Evolutionary conservation across 1,284 basidiomycete genomes (phyloP).

Genomic region (Mycena citricolor): DNA sequence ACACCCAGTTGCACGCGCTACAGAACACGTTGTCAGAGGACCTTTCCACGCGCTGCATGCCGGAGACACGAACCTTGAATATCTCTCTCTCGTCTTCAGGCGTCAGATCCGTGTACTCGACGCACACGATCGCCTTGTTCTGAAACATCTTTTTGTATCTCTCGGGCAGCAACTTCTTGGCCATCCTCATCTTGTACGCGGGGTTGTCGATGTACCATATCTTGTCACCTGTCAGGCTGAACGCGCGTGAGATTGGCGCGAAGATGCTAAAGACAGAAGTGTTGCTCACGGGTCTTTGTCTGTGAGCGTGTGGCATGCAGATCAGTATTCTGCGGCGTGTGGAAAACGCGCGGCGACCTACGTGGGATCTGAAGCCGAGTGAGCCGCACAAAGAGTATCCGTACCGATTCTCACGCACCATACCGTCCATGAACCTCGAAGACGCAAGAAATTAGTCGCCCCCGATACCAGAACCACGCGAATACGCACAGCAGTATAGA

Average conservation of each 20-base stretch:
- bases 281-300: constrained; percentile 56
- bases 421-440: constrained; percentile 68
- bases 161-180: constrained; percentile 44
- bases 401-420: constrained; percentile 44
- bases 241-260: background rate
- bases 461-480: constrained; percentile 2
- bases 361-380: constrained; percentile 46
- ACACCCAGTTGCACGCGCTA: constrained; percentile 77
- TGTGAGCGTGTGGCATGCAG: constrained; percentile 16
- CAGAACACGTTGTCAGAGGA: constrained; percentile 1
- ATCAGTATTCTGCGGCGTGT: constrained; percentile 14
- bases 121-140: constrained; percentile 70
- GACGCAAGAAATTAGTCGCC: background rate
- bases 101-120: constrained; percentile 65
- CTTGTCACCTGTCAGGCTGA: constrained; percentile 46
- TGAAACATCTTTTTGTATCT: constrained; percentile 53
- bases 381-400: constrained; percentile 5
- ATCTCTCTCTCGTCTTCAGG: constrained; percentile 68
- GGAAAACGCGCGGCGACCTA: constrained; percentile 32
- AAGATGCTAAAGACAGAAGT: background rate
- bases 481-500: constrained; percentile 49
- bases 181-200: constrained; percentile 15
- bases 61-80: constrained; percentile 55
- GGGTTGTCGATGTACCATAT: constrained; percentile 50
- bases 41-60: background rate